A percentile compares a stretch with the other conserved stretches of the same genome.
Evolutionary conservation across 805 yeast species (phyloP).

Genomic region (Lachancea sp.): DNA sequence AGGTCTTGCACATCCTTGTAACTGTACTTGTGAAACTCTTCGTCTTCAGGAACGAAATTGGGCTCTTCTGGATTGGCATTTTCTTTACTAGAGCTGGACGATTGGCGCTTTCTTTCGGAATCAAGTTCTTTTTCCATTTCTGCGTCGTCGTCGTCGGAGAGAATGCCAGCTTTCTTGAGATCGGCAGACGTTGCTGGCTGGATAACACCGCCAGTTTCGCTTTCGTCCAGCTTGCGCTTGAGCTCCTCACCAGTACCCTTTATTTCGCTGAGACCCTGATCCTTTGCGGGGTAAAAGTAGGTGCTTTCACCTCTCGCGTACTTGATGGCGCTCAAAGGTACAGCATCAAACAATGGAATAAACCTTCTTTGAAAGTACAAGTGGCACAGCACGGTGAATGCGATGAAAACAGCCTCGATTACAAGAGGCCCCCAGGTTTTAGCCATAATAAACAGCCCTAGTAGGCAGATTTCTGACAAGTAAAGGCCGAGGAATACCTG

Average conservation of each 20-base stretch:
- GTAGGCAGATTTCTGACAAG: constrained; percentile 60
- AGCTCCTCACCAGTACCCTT: constrained; percentile 41
- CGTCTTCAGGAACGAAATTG: constrained; percentile 27
- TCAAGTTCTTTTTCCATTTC: constrained; percentile 5
- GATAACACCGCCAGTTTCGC: constrained; percentile 23
- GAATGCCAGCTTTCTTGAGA: constrained; percentile 26
- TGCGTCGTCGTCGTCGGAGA: constrained; percentile 15
- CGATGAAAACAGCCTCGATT: constrained; percentile 55
- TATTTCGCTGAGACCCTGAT: constrained; percentile 59
- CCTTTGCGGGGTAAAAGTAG: constrained; percentile 51
- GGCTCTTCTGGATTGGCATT: constrained; percentile 14
- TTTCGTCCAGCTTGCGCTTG: constrained; percentile 18
- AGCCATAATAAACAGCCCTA: constrained; percentile 68
- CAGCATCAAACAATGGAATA: constrained; percentile 57
- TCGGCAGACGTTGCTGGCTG: constrained; percentile 28
- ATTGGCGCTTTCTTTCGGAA: constrained; percentile 2
- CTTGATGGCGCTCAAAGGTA: constrained; percentile 55
- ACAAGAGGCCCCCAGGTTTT: constrained; percentile 77
- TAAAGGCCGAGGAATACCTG: constrained; percentile 68
- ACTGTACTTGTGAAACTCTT: constrained; percentile 21
- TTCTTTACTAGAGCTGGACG: constrained; percentile 6
- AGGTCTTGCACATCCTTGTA: constrained; percentile 20
- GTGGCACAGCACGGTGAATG: constrained; percentile 54
- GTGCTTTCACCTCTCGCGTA: constrained; percentile 36
- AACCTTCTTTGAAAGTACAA: constrained; percentile 52